Conservation (phyloP, 805 yeast genomes). For the Barnettozyma siamensis region DNA sequence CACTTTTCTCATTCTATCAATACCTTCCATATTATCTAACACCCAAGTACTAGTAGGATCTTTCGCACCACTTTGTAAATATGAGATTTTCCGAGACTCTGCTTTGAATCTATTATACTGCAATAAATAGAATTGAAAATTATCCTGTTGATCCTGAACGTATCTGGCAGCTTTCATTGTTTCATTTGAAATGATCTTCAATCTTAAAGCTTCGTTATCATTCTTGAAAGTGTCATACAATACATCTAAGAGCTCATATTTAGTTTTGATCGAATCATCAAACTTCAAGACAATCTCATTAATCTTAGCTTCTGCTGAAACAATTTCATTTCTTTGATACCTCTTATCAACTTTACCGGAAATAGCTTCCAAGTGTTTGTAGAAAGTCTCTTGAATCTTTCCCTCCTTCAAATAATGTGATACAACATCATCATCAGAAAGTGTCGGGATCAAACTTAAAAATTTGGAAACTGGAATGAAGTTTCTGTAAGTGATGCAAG, state of each 20-base stretch:
- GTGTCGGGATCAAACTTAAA: slow-evolving; percentile 20
- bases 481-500: slow-evolving; percentile 23
- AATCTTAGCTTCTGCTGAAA: slow-evolving; percentile 13
- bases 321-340: slow-evolving; percentile 14
- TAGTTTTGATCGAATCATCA: slow-evolving; percentile 18
- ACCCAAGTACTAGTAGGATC: slow-evolving; percentile 32
- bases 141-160: slow-evolving; percentile 63
- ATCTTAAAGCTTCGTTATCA: slow-evolving; percentile 17
- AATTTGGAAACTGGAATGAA: slow-evolving; percentile 18
- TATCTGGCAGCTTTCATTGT: slow-evolving; percentile 44
- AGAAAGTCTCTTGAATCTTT: slow-evolving; percentile 15
- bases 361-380: slow-evolving; percentile 20
- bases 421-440: slow-evolving; percentile 26
- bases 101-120: slow-evolving; percentile 43
- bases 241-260: slow-evolving; percentile 22
- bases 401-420: slow-evolving; percentile 12
- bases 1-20: slow-evolving; percentile 59
- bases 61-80: slow-evolving; percentile 16
- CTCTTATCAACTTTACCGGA: slow-evolving; percentile 20
- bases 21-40: slow-evolving; percentile 66
- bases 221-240: slow-evolving; percentile 11
- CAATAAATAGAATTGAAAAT: slow-evolving; percentile 40
- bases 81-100: slow-evolving; percentile 34
- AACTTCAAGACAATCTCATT: slow-evolving; percentile 11
- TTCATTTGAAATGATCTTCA: slow-evolving; percentile 33